Conservation (phyloP, 2,329 filamentous ascomycete genomes). For the Aspergillus amoenus region DNA sequence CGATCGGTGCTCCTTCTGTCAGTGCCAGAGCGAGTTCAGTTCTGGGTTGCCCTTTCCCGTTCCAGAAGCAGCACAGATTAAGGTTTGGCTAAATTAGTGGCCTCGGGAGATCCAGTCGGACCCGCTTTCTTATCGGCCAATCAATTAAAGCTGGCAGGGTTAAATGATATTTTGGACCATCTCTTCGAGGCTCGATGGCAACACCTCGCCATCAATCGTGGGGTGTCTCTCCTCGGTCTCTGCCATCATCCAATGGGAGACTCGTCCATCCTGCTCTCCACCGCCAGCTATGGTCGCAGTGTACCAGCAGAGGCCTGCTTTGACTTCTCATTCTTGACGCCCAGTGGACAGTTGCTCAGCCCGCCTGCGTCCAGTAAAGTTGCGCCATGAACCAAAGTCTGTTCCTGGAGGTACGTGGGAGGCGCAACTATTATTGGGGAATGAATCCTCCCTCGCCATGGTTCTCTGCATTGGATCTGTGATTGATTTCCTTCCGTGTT, state of each 20-base stretch:
- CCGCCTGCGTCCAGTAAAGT: too few relatives aligned
- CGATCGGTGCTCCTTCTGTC: background rate
- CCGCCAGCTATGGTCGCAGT: background rate
- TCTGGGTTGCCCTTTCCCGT: background rate
- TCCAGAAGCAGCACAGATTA: background rate
- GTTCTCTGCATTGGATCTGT: background rate
- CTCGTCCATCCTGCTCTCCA: background rate
- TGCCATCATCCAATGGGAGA: background rate
- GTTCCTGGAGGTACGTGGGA: background rate
- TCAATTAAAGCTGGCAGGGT: background rate
- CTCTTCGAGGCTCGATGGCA: conserved; percentile 2
- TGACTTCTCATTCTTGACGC: too few relatives aligned
- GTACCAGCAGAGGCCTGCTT: background rate
- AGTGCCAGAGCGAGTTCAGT: background rate
- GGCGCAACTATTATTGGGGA: too few relatives aligned
- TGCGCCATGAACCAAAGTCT: background rate
- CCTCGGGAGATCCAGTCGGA: background rate
- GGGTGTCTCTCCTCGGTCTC: background rate
- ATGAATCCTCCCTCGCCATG: background rate
- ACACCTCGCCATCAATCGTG: background rate
- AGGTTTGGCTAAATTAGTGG: background rate
- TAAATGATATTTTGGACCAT: background rate
- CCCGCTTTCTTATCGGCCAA: background rate
- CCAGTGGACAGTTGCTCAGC: too few relatives aligned
- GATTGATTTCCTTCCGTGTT: background rate